Base-by-base conservation (phyloP, 208 protist genomes). In the Acanthamoeba castellanii region DNA sequence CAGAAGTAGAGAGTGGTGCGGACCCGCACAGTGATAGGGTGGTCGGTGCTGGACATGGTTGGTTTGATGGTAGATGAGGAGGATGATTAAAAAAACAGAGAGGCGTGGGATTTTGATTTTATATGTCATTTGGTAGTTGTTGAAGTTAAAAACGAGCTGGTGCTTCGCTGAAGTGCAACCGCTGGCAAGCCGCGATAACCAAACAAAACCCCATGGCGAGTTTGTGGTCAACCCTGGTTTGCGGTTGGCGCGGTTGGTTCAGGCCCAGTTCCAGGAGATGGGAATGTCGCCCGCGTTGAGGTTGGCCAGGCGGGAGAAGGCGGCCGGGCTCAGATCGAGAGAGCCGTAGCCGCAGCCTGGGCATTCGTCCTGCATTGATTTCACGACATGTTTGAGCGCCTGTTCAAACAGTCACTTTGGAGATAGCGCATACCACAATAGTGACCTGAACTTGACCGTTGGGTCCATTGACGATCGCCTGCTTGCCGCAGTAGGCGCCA, bases 221-320 rank as follows among this genome's bases (percentile, higher is more conserved):
- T 42, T 42, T 42, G 5, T 22, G 55, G 55, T 4, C 20, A 14
- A 55, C n/a, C n/a, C n/a, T n/a, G n/a, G n/a, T n/a, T n/a, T n/a
- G n/a, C n/a, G n/a, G n/a, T n/a, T n/a, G n/a, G n/a, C n/a, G n/a
- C n/a, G n/a, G n/a, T n/a, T 57, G 52, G 9, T 20, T 72, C 34
- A 72, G 16, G 25, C 8, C 66, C 66, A 72, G 66, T 72, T 72
- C 66, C 66, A 72, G n/a, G 66, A 37, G 66, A 72, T 72, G 66
- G 66, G n/a, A n/a, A 72, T 72, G 66, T 72, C 66, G 66, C 66
- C 66, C 25, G 42, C 66, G 66, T 37, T 37, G 66, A 72, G 66
- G 66, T 72, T 72, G 25, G 66, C 66, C 8, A 72, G 66, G 27
- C 34, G 32, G 30, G 66, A 72, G 30, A 72, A 72, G 66, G 66